These are phyloP conservation scores for Claviceps digitariae DNA, from an alignment of 2,329 filamentous ascomycete genomes.

Conservation along the genomic window DNA sequence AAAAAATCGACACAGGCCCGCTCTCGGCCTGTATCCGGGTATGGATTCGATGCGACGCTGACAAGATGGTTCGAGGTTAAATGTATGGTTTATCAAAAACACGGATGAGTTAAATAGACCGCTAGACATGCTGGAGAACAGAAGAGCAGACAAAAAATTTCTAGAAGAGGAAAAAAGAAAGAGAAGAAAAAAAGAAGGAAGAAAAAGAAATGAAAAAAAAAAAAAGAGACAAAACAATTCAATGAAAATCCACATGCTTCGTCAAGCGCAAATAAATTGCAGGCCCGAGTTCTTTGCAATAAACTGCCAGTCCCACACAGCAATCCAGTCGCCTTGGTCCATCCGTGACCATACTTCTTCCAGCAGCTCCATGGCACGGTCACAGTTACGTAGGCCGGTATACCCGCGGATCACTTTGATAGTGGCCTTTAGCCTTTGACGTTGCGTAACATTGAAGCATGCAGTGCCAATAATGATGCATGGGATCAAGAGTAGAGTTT, in stretches of 20 bases:
- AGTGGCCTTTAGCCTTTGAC: constrained; percentile 36
- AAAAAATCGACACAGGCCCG: too few relatives aligned
- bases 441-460: constrained; percentile 38
- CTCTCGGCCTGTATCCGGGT: too few relatives aligned
- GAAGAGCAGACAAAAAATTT: too few relatives aligned
- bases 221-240: not conserved
- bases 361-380: constrained; percentile 38
- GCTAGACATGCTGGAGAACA: too few relatives aligned
- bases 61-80: too few relatives aligned
- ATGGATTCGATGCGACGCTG: too few relatives aligned
- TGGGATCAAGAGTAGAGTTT: constrained; percentile 46
- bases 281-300: constrained; percentile 39
- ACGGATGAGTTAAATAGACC: too few relatives aligned
- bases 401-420: constrained; percentile 40
- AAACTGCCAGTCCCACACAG: constrained; percentile 52
- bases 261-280: constrained; percentile 39
- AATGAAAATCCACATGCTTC: not conserved
- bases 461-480: constrained; percentile 48
- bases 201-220: not conserved
- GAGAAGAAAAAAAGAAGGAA: not conserved
- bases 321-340: constrained; percentile 41
- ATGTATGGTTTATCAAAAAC: too few relatives aligned
- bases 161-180: too few relatives aligned
- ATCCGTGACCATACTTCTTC: constrained; percentile 47
- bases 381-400: constrained; percentile 45